Evolutionary conservation across 192 early-diverging fungal species (phyloP).

Genomic region (Backusella tuberculispora): DNA sequence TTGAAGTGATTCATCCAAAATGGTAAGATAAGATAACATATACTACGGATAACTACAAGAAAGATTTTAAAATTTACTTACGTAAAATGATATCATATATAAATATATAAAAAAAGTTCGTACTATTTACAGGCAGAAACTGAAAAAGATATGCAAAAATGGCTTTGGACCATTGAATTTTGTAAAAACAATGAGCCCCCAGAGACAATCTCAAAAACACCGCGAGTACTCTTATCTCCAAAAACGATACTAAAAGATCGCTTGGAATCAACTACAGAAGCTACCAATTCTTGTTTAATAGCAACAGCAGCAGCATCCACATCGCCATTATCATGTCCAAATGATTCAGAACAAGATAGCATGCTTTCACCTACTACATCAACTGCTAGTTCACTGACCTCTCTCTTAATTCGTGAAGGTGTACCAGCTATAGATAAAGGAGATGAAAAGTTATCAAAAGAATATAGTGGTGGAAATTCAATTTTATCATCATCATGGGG

Average conservation of each 20-base stretch:
- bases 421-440: neutral
- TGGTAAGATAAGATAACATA: constrained; percentile 48
- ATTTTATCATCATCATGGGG: constrained; percentile 27
- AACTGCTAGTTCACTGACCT: constrained; percentile 25
- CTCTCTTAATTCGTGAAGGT: constrained; percentile 26
- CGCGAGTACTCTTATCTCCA: neutral
- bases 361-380: neutral
- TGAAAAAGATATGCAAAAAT: constrained; percentile 67
- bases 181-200: neutral
- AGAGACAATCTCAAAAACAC: neutral
- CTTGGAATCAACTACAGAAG: neutral
- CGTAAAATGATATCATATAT: neutral
- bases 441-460: neutral
- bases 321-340: constrained; percentile 3
- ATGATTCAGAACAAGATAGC: no score
- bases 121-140: constrained; percentile 70
- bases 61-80: neutral
- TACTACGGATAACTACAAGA: neutral
- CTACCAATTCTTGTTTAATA: neutral
- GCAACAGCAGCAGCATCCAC: neutral
- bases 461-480: neutral
- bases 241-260: neutral
- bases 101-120: constrained; percentile 27
- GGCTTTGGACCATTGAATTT: constrained; percentile 49
- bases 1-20: constrained; percentile 65